Evolutionary conservation across 805 yeast genomes (phyloP).

Genomic region (Millerozyma acaciae): DNA sequence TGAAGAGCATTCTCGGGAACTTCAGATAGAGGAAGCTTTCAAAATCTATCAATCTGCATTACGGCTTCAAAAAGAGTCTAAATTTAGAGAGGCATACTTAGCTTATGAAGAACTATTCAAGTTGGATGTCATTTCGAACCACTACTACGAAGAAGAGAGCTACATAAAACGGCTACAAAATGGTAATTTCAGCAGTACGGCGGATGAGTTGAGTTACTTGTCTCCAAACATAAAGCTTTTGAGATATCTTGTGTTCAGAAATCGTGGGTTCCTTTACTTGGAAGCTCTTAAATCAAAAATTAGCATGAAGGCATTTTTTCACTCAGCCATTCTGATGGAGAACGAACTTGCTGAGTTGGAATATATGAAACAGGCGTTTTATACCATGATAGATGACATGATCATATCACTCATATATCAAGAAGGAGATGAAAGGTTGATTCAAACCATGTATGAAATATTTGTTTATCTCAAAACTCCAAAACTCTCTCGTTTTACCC

Average conservation of each 20-base stretch:
- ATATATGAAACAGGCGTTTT: conserved; percentile 31
- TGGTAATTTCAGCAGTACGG: conserved; percentile 27
- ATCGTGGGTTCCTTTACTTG: conserved; percentile 71
- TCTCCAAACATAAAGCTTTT: conserved; percentile 73
- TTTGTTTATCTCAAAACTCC: conserved; percentile 46
- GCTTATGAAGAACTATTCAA: conserved; percentile 62
- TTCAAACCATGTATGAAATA: conserved; percentile 47
- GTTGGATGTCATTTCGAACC: conserved; percentile 58
- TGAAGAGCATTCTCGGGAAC: conserved; percentile 83
- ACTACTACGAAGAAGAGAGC: conserved; percentile 37
- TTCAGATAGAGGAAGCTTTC: conserved; percentile 85
- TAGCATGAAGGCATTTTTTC: no score
- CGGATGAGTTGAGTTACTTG: conserved; percentile 39
- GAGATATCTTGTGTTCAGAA: conserved; percentile 74
- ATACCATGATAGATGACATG: conserved; percentile 58
- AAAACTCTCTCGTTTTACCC: conserved; percentile 49
- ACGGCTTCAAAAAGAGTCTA: conserved; percentile 48
- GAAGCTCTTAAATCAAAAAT: conserved; percentile 24
- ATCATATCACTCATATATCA: conserved; percentile 61
- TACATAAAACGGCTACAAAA: conserved; percentile 38
- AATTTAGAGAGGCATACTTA: conserved; percentile 47
- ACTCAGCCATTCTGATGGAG: conserved; percentile 3
- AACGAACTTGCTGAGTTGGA: conserved; percentile 15
- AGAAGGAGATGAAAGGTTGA: conserved; percentile 59
- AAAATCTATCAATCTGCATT: conserved; percentile 71